Percentiles rank a stretch among this genome's conserved stretches.
Evolutionary conservation across 1,139 yeast genomes (phyloP).

Genomic region (Blastobotrys arbuscula): DNA sequence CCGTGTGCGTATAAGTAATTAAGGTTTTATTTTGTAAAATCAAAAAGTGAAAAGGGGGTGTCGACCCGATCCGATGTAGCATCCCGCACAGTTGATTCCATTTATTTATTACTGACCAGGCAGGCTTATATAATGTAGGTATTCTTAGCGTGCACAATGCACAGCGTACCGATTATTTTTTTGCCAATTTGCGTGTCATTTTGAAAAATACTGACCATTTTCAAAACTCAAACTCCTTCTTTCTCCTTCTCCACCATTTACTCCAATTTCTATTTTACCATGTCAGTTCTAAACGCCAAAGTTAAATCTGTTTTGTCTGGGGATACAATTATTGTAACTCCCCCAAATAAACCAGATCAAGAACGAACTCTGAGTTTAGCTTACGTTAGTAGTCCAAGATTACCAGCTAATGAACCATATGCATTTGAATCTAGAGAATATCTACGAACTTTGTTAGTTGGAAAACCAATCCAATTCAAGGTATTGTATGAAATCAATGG

Average conservation of each 20-base stretch:
- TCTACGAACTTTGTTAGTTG: conserved; percentile 59
- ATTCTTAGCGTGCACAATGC: too few relatives aligned
- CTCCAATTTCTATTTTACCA: too few relatives aligned
- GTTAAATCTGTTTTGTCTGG: conserved; percentile 71
- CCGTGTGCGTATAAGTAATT: too few relatives aligned
- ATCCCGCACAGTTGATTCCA: too few relatives aligned
- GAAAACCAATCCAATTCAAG: conserved; percentile 59
- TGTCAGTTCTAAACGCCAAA: conserved; percentile 21
- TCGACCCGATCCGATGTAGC: too few relatives aligned
- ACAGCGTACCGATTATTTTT: too few relatives aligned
- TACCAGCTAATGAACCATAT: conserved; percentile 37
- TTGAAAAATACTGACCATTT: not conserved
- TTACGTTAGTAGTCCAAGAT: conserved; percentile 51
- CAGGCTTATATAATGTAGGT: too few relatives aligned
- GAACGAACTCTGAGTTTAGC: conserved; percentile 64
- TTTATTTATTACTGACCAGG: too few relatives aligned
- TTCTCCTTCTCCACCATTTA: too few relatives aligned
- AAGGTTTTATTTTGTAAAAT: too few relatives aligned
- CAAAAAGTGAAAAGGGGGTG: too few relatives aligned
- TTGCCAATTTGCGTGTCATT: not conserved
- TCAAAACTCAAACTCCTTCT: too few relatives aligned
- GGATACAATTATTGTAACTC: conserved; percentile 66
- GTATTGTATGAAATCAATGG: conserved; percentile 50
- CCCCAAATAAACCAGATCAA: conserved; percentile 40
- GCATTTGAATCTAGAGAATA: conserved; percentile 57